Evolutionary conservation across 208 protist species (phyloP), one percentile per base, ranked within the genome.

Genomic region (Crithidia thermophila): DNA sequence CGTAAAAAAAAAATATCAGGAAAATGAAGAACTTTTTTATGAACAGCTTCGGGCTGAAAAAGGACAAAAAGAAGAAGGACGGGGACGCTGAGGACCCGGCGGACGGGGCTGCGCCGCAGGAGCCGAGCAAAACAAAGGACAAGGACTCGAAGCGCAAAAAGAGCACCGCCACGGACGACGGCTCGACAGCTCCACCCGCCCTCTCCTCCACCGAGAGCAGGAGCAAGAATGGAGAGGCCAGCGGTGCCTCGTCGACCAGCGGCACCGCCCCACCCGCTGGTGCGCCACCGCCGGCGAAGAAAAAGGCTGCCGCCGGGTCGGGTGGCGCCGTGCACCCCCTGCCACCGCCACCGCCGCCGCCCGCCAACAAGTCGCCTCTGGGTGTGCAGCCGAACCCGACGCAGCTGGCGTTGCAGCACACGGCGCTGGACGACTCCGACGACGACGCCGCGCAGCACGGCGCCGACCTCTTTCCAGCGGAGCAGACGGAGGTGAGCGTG

Each of bases 61-160:
- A 80, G 74, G 67, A 81, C 37, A 80, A 84, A 72, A 82, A 76
- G 28, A 65, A 75, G 20, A 79, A 76, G 34, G 31, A 62, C 20
- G 55, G 64, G 21, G 55, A 67, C 18, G 34, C 23, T 8, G 57
- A 47, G 2, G 59, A 42, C 16, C 25, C 28, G 1, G 25, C 57
- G 6, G 50, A 55, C 33, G 18, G 45, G 8, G 27, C 34, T 14
- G 20, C 46, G 23, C 23, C 45, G 37, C 36, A 18, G 28, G 20
- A 47, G 11, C 20, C 60, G 4, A 21, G 14, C 1, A 49, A 63
- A 25, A 11, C 61, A 23, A 72, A 58, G 21, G 51, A 47, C 21
- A 79, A 67, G 49, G 47, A 75, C 33, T 62, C 40, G 2, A 67
- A 70, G 43, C 31, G 46, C 30, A 53, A 61, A 36, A 27, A 14